Evolutionary conservation across 73 alveolate species (phyloP), one percentile per base, ranked within the genome.

Genomic region (Paramecium biaurelia): DNA sequence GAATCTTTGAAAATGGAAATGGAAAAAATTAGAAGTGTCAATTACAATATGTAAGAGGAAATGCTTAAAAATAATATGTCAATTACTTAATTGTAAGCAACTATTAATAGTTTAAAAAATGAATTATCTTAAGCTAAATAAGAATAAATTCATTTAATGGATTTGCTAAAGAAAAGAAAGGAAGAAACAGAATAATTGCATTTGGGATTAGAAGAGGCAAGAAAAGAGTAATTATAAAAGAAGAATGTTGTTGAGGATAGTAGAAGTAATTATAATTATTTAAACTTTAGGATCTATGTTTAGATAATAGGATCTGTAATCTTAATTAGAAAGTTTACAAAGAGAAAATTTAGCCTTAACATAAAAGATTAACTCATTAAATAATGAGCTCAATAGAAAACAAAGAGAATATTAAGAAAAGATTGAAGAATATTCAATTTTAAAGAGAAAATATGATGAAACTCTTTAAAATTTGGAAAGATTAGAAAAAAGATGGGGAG

Each of bases 401-500:
- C 24, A 41, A 23, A 79, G 90, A 79, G 90, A 79, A 12, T 41
- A 38, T 26, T 43, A 38, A 24, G 90, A 79, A 23, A 79, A 79
- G 56, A 45, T 20, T 43, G 90, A 79, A 26, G 90, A 79, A 42
- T 79, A 43, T 24, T 79, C 56, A 45, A 79, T 79, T 24, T 23
- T 79, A 43, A 79, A 79, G 56, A 79, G 90, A 79, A 79, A 79
- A 79, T 20, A 79, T 24, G 90, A 79, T 14, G 90, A 79, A 47
- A 79, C 70, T 43, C 43, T 41, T 37, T 23, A 47, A 30, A 26
- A 38, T 79, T 41, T 79, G 90, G 90, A 79, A 24, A 79, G 90
- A 47, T 34, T 79, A 20, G 90, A 79, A 24, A 79, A 79, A 24
- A 79, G 90, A 79, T 79, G 90, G 90, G 90, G 76, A 42, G 90